Evolutionary conservation across 2,329 filamentous ascomycete species (phyloP), one percentile per base, ranked within the genome.

Genomic region (Tolypocladium nubicola): DNA sequence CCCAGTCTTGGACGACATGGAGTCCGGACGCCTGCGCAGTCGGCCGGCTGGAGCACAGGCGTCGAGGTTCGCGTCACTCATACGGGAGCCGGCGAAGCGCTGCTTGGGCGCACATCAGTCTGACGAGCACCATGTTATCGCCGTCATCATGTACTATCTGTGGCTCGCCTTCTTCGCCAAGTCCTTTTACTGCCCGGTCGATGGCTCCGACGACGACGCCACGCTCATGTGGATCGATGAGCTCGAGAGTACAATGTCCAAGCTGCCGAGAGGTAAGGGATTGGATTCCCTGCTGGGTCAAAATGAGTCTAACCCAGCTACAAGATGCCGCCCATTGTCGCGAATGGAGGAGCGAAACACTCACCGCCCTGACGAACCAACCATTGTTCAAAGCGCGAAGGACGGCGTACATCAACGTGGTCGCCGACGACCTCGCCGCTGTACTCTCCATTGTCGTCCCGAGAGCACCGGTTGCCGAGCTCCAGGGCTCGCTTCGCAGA

Each of bases 261-360:
- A 66, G 49, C 60, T 73, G 37, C 66, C 68, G n/a, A 61, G 69
- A 69, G 70, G 68, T 70, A 65, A 56, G 33, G 9, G 13, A 6
- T 26, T 8, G 54, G 35, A 30, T 23, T 14, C 2, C 52, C 33
- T 21, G n/a, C 13, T 1, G 26, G 14, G 43, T n/a, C 23, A 13
- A 14, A 16, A 37, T 19, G 39, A 21, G 43, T 33, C 40, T 58
- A 26, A 56, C 38, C 53, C 58, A 59, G 55, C 63, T 43, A 37
- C 21, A 10, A 73, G 71, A 72, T 55, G 56, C 63, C 47, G 67
- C 64, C 37, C 70, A 70, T 26, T 72, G 68, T 53, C 68, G 71
- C 52, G 66, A 71, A 62, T 73, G 71, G 71, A 67, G 71, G 53
- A 67, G 68, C 59, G 71, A 73, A 55, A 73, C 71, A 8, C 66